Evolutionary conservation across 257 asterid species (phyloP).

Genomic region (Ocimum tenuiflorum): DNA sequence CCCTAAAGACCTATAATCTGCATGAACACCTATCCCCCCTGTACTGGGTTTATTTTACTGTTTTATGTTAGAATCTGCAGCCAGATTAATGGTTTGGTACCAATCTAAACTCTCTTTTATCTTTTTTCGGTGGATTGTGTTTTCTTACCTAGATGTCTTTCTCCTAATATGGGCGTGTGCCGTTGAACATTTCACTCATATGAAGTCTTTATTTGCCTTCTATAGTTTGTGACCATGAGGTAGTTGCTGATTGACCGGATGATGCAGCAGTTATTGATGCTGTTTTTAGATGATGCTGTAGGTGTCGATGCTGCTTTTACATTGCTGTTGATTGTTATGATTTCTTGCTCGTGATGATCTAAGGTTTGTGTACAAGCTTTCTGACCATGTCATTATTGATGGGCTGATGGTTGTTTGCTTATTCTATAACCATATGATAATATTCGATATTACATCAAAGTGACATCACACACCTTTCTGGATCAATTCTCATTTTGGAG

Average conservation of each 20-base stretch:
- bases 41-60: conserved; percentile 34
- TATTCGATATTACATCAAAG: conserved; percentile 12
- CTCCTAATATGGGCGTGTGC: conserved; percentile 5
- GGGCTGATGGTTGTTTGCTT: conserved; percentile 34
- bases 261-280: conserved; percentile 50
- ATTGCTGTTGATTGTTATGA: conserved; percentile 44
- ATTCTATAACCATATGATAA: conserved; percentile 9
- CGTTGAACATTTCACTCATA: conserved; percentile 31
- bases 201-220: conserved; percentile 52
- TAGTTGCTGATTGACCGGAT: conserved; percentile 50
- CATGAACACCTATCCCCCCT: conserved; percentile 40
- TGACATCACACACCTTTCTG: not conserved
- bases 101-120: conserved; percentile 14
- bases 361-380: conserved; percentile 24
- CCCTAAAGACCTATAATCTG: conserved; percentile 28
- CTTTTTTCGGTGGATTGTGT: conserved; percentile 5
- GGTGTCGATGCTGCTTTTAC: conserved; percentile 46
- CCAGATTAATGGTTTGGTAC: conserved; percentile 19
- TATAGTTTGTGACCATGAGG: conserved; percentile 61
- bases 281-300: conserved; percentile 43
- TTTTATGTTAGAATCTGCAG: conserved; percentile 25
- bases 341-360: conserved; percentile 38
- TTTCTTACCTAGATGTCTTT: not conserved
- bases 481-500: not conserved
- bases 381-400: conserved; percentile 33